Percentiles rank a stretch among this genome's conserved stretches.
Evolutionary conservation across 2,329 filamentous ascomycete genomes (phyloP).

Genomic region (Fusarium sp.): DNA sequence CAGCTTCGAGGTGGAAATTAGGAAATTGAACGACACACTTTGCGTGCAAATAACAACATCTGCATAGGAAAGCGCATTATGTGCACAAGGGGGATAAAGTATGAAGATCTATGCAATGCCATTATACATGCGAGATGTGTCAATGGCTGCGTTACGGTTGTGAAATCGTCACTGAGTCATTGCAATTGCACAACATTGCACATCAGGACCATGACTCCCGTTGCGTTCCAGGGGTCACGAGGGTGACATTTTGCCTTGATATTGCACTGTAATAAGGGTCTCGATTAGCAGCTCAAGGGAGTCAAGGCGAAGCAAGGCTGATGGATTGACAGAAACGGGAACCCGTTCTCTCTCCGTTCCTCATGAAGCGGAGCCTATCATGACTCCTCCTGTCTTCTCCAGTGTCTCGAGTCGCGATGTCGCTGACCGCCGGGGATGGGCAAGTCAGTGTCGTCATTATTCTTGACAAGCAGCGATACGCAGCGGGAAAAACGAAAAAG

Average conservation of each 20-base stretch:
- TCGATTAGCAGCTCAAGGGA: background rate
- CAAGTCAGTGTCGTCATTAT: constrained; percentile 42
- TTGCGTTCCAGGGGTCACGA: constrained; percentile 5
- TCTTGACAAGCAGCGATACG: constrained; percentile 32
- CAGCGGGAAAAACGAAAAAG: constrained; percentile 18
- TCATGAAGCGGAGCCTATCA: constrained; percentile 15
- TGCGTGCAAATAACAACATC: constrained; percentile 25
- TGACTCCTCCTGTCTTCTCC: constrained; percentile 17
- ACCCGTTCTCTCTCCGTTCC: constrained; percentile 4
- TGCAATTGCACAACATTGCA: constrained; percentile 7
- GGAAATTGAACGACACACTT: constrained; percentile 31
- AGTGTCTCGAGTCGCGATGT: constrained; percentile 40
- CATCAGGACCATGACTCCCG: background rate
- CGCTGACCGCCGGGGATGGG: constrained; percentile 41
- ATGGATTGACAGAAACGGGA: constrained; percentile 22
- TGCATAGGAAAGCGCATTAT: background rate
- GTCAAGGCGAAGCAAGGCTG: constrained; percentile 7
- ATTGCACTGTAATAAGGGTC: background rate
- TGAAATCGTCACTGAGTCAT: constrained; percentile 15
- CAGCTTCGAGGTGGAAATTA: constrained; percentile 5
- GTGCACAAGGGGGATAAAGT: constrained; percentile 2
- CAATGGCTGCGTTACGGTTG: constrained; percentile 2
- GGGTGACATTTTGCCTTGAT: constrained; percentile 7
- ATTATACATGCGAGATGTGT: constrained; percentile 3
- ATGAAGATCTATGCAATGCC: constrained; percentile 19